A percentile compares a stretch with the other conserved stretches of the same genome.
phyloP scores from a whole-genome alignment of 345 rosid genomes.

The Barbarea vulgaris region DNA sequence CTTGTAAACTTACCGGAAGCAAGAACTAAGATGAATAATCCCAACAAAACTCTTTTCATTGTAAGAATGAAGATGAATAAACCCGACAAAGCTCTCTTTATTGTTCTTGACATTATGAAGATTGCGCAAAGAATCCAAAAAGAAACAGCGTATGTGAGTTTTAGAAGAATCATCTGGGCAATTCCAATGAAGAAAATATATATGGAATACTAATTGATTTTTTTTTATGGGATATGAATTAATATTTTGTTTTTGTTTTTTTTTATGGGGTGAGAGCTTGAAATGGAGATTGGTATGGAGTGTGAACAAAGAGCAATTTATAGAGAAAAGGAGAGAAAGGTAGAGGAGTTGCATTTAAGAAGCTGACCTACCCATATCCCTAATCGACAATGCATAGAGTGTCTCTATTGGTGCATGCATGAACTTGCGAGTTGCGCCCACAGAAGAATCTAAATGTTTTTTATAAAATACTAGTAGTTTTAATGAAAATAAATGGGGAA shows the following conservation, averaged over 20 bases:
- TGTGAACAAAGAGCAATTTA: conserved; percentile 21
- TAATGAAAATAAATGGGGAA: conserved; percentile 4
- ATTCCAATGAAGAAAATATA: conserved; percentile 22
- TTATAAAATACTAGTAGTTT: not conserved
- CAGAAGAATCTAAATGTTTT: conserved; percentile 9
- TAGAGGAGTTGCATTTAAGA: conserved; percentile 33
- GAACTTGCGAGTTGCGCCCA: conserved; percentile 23
- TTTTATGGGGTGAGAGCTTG: conserved; percentile 23
- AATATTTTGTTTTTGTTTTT: not conserved
- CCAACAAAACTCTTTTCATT: conserved; percentile 33
- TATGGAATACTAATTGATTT: not conserved
- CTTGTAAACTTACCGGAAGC: conserved; percentile 51
- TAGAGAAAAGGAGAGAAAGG: conserved; percentile 4
- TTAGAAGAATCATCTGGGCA: conserved; percentile 24
- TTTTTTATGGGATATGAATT: not conserved
- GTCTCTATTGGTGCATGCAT: conserved; percentile 36
- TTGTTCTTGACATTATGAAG: conserved; percentile 20
- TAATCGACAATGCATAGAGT: conserved; percentile 31
- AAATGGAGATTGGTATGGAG: conserved; percentile 16
- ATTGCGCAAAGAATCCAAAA: conserved; percentile 35
- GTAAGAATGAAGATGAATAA: conserved; percentile 51
- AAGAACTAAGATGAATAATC: conserved; percentile 54
- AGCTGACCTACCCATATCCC: conserved; percentile 30
- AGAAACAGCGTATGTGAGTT: conserved; percentile 33
- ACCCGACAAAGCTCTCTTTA: conserved; percentile 47